Evolutionary conservation across 352 stramenopile genomes (phyloP).

Genomic region (Phytopythium ostracodes): DNA sequence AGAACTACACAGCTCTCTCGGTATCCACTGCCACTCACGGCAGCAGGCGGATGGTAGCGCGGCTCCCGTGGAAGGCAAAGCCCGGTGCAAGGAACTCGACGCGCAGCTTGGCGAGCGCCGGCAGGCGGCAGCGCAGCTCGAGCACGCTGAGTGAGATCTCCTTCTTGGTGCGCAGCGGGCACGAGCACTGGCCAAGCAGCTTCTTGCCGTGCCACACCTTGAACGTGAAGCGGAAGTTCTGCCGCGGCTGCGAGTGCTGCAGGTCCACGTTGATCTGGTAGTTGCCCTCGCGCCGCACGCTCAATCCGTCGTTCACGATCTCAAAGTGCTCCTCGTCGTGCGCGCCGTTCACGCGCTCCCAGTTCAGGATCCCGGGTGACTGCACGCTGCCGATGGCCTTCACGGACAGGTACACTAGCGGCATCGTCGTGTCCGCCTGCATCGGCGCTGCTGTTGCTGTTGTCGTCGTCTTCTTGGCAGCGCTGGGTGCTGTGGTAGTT

Average conservation of each 20-base stretch:
- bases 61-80: constrained; percentile 42
- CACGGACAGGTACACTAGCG: constrained; percentile 29
- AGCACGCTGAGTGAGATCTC: constrained; percentile 34
- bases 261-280: constrained; percentile 47
- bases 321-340: constrained; percentile 32
- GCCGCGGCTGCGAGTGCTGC: constrained; percentile 29
- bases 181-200: constrained; percentile 31
- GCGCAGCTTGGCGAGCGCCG: constrained; percentile 27
- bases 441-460: background rate
- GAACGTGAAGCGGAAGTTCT: constrained; percentile 31
- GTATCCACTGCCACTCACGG: background rate
- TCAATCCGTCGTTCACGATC: constrained; percentile 29
- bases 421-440: constrained; percentile 9
- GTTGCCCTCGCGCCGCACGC: constrained; percentile 21
- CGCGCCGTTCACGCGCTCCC: constrained; percentile 25
- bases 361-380: constrained; percentile 32
- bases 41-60: constrained; percentile 29
- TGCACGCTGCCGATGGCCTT: constrained; percentile 35
- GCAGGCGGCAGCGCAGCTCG: constrained; percentile 29
- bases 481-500: background rate
- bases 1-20: background rate
- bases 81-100: constrained; percentile 37
- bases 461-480: background rate
- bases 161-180: constrained; percentile 33
- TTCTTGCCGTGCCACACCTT: constrained; percentile 37